Evolutionary conservation across 2,329 filamentous ascomycete genomes (phyloP), one percentile per base, ranked within the genome.

Genomic region (Scedosporium boydii): DNA sequence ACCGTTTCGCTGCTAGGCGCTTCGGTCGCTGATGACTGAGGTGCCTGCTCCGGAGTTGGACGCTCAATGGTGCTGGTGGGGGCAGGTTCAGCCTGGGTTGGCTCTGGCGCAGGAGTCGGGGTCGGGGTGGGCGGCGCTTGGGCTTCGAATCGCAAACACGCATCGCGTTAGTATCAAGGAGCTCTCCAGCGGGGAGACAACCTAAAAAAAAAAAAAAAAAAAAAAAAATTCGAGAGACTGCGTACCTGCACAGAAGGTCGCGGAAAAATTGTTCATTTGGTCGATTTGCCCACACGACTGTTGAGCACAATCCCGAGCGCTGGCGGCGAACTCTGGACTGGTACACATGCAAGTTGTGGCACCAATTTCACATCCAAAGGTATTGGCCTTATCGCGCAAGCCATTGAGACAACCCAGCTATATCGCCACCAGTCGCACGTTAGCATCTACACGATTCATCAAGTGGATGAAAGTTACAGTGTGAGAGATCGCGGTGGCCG

Each of bases 241-340:
- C 70, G 66, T 66, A 74, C 72, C 63, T 60, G 68, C 66, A 62
- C 74, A 76, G 41, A 73, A 65, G 4, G 66, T 55, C 1, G 65
- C 62, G 14, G 68, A 68, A 34, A 67, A 72, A 6, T 66, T 58
- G 16, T 69, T 68, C 9, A 75, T 64, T 62, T 73, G 70, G 27
- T 68, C 63, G 12, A 71, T 69, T 26, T 63, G 55, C 6, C 66
- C 65, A 21, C 74, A 75, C 12, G 69, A 68, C 26, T 68, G 62
- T 55, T 67, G 68, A 41, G 76, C 72, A 63, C 78, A 80, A 58
- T 79, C 77, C 23, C 70, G 67, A 57, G 80, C 71, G n/a, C 74
- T 75, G 62, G 67, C 68, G 29, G 68, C 57, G 61, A 76, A 77
- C 21, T 68, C 68, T 0, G 69, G 61, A 10, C 73, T 73, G 29